A percentile compares a stretch with the other conserved stretches of the same genome.
Conservation (phyloP, 306 rosid species). For the Chamaecrista fasciculata region DNA sequence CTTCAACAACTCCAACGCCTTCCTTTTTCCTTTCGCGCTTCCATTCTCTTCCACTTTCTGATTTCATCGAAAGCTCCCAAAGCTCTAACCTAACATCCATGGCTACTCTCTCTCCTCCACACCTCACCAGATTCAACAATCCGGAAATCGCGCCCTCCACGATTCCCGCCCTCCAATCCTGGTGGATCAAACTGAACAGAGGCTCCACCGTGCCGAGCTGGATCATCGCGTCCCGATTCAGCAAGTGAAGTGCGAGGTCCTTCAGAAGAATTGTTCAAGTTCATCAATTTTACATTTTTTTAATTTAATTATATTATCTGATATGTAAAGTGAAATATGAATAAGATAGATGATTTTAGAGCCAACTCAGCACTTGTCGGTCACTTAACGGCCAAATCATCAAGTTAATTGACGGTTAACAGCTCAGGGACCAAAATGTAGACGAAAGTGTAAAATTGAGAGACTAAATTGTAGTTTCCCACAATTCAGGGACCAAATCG, state of each 20-base stretch:
- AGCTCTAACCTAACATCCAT: slow-evolving; percentile 49
- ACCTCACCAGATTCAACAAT: slow-evolving; percentile 59
- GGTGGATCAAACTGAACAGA: slow-evolving; percentile 46
- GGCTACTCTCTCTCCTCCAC: slow-evolving; percentile 54
- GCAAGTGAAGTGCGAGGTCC: slow-evolving; percentile 67
- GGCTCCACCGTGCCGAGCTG: slow-evolving; percentile 63
- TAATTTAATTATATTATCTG: too few species aligned
- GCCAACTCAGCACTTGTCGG: too few species aligned
- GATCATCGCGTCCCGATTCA: slow-evolving; percentile 54
- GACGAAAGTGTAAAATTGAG: too few species aligned
- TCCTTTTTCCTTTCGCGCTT: slow-evolving; percentile 51
- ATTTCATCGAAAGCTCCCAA: slow-evolving; percentile 54
- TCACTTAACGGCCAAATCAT: too few species aligned
- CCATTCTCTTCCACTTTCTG: slow-evolving; percentile 58
- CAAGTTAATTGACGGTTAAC: too few species aligned
- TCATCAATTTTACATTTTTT: too few species aligned
- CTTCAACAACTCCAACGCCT: slow-evolving; percentile 54
- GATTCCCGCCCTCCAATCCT: slow-evolving; percentile 66
- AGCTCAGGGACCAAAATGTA: too few species aligned
- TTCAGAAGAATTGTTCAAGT: too few species aligned
- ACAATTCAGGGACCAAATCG: too few species aligned
- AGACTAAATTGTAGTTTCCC: too few species aligned
- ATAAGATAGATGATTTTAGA: too few species aligned
- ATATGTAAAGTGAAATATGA: too few species aligned
- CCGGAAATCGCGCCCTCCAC: slow-evolving; percentile 82